A percentile compares a stretch with the other conserved stretches of the same genome.
Evolutionary conservation across 176 grass and related monocot genomes (phyloP).

Genomic region (Carex cristatella): DNA sequence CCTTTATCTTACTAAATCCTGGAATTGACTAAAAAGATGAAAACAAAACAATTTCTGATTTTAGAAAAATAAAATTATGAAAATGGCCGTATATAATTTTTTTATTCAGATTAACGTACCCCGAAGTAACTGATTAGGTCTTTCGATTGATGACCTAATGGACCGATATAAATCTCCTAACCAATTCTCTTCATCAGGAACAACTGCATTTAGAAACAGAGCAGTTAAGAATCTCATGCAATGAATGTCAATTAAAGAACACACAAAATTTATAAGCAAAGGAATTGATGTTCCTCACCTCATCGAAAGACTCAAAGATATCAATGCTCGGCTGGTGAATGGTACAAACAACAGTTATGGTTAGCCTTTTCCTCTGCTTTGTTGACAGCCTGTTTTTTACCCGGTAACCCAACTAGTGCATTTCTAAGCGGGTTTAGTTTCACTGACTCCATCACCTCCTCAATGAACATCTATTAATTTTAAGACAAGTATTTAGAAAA

Average conservation of each 20-base stretch:
- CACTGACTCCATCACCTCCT: constrained; percentile 61
- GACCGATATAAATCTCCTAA: constrained; percentile 58
- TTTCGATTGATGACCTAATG: constrained; percentile 43
- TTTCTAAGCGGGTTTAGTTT: constrained; percentile 44
- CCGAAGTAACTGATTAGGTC: constrained; percentile 51
- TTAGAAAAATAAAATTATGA: not conserved
- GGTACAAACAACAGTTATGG: constrained; percentile 66
- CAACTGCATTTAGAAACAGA: constrained; percentile 31
- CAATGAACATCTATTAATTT: constrained; percentile 48
- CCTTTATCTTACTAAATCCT: constrained; percentile 44
- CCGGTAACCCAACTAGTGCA: constrained; percentile 51
- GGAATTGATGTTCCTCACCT: constrained; percentile 33
- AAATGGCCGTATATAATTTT: not conserved
- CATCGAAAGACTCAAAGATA: constrained; percentile 62
- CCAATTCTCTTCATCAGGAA: constrained; percentile 63
- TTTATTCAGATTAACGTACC: constrained; percentile 19
- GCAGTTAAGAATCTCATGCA: constrained; percentile 1
- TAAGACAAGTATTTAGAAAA: not conserved
- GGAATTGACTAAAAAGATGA: constrained; percentile 25
- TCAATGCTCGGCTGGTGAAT: constrained; percentile 61
- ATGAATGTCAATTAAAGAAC: not conserved
- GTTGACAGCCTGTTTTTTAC: constrained; percentile 50
- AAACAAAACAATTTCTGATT: not conserved
- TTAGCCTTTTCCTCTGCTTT: constrained; percentile 57
- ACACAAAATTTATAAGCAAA: not conserved